These are phyloP conservation scores for Trapa bicornis DNA, from an alignment of 345 rosid species.

Conservation along the genomic window DNA sequence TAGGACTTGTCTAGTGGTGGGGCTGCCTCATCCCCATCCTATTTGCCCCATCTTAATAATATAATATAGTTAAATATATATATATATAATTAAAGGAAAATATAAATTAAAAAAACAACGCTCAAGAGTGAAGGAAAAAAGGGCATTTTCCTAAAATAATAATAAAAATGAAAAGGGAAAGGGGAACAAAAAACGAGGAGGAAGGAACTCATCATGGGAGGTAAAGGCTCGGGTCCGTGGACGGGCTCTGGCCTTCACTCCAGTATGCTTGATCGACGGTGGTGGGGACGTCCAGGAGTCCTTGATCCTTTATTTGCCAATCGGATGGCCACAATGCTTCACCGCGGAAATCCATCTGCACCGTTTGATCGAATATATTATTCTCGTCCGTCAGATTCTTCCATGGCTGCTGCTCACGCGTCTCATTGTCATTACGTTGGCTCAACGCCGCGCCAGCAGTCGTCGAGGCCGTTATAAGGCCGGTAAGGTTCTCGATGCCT, in stretches of 20 bases:
- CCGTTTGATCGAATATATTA: not conserved
- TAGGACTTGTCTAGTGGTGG: too few relatives aligned
- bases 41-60: too few relatives aligned
- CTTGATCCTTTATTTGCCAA: slow-evolving; percentile 2
- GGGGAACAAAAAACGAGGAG: too few relatives aligned
- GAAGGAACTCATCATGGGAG: slow-evolving; percentile 1
- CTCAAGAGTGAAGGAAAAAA: too few relatives aligned
- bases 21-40: too few relatives aligned
- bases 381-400: not conserved
- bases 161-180: too few relatives aligned
- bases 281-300: not conserved
- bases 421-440: not conserved
- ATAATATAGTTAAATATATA: too few relatives aligned
- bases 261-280: slow-evolving; percentile 6
- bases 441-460: not conserved
- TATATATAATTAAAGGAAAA: too few relatives aligned
- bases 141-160: too few relatives aligned
- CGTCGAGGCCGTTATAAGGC: not conserved
- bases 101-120: too few relatives aligned
- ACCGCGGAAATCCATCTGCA: not conserved
- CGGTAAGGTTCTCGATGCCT: not conserved
- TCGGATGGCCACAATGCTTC: not conserved
- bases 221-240: slow-evolving; percentile 5
- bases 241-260: not conserved
- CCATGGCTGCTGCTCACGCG: slow-evolving; percentile 2